Evolutionary conservation across 1,284 basidiomycete genomes (phyloP), one percentile per base, ranked within the genome.

Genomic region (Earliella scabrosa): DNA sequence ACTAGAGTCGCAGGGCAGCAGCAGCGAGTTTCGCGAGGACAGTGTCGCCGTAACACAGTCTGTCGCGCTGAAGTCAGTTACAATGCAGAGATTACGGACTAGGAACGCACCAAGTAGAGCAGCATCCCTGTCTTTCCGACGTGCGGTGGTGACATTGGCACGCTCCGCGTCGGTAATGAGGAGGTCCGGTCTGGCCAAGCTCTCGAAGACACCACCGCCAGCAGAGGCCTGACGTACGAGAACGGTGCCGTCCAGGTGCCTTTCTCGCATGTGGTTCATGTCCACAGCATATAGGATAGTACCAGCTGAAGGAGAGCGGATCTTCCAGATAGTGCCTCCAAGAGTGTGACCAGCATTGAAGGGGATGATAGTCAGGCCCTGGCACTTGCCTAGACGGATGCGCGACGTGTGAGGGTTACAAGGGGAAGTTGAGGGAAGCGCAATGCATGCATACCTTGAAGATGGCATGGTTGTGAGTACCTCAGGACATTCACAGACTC

Each of bases 291-390:
- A 97, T 27, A 99, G 79, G 18, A 99, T 89, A 3, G 97, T 98
- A 7, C 96, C 97, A 8, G 94, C 93, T 0, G 95, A 95, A 2
- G 97, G 96, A 1, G 95, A 98, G 35, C 97, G 89, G 58, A 99
- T 91, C 72, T 98, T 98, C 96, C 96, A 99, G 62, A 99, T 92
- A 2, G 96, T 95, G 46, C 97, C 97, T 63, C 97, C 97, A 18
- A 99, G 85, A 0, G 94, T 93, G 72, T 98, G 96, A 0, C 97
- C 97, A 11, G 95, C 93, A 62, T 93, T 92, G 77, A 97, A 98
- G 0, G 97, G 96, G 16, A 96, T 97, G 59, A 99, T 90, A 0
- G 97, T 97, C 61, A 98, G 79, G 49, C 93, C 92, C 69, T 94
- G 92, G 64, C 90, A 91, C 75, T 93, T 93, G 45, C 92, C 93